Conservation (phyloP, 176 grass and related monocot species). For the Elymus sibiricus region DNA sequence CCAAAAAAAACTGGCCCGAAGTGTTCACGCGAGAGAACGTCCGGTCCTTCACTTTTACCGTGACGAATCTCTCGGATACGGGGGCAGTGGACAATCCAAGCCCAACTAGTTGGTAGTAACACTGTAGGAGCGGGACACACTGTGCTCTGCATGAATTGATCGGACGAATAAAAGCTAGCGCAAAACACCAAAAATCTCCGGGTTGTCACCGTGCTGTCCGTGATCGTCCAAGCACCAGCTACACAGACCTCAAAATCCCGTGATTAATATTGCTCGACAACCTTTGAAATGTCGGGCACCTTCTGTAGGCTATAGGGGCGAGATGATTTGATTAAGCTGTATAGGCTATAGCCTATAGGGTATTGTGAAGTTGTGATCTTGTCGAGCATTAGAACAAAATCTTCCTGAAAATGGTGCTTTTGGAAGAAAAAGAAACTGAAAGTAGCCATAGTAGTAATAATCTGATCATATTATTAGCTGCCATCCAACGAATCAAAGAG, state of each 20-base stretch:
- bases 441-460: background rate
- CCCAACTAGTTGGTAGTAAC: background rate
- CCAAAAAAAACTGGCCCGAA: too few species aligned
- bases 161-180: background rate
- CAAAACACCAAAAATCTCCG: constrained; percentile 13
- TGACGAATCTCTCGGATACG: background rate
- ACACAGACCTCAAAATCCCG: background rate
- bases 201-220: constrained; percentile 15
- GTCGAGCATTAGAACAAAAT: background rate
- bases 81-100: background rate
- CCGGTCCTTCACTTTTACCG: too few species aligned
- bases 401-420: background rate
- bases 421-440: background rate
- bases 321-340: background rate
- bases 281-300: background rate
- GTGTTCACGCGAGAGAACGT: too few species aligned
- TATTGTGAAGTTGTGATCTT: background rate
- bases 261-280: constrained; percentile 19
- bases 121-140: background rate
- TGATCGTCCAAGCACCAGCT: background rate
- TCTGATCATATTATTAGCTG: constrained; percentile 26
- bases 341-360: too few species aligned
- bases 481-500: constrained; percentile 52
- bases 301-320: background rate
- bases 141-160: background rate